Conservation (phyloP, 371 early-diverging fungal genomes). For the Dichotomocladium elegans region DNA sequence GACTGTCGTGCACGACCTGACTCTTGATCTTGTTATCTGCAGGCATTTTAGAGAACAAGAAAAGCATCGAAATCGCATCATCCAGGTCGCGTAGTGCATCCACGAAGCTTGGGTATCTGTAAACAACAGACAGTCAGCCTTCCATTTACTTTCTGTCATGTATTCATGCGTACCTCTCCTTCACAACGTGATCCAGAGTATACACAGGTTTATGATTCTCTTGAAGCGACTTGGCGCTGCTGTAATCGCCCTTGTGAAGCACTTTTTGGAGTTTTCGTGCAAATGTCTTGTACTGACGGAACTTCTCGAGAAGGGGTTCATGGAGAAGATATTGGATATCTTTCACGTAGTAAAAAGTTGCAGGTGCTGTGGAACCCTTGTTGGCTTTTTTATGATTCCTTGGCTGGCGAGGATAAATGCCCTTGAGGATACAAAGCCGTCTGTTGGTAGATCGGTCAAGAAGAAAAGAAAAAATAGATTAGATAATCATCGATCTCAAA, state of each 20-base stretch:
- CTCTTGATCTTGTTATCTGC: constrained; percentile 66
- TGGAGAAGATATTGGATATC: constrained; percentile 93
- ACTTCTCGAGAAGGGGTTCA: constrained; percentile 87
- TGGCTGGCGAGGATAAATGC: constrained; percentile 97
- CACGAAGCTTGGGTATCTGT: constrained; percentile 87
- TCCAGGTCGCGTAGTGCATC: constrained; percentile 96
- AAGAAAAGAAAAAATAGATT: neutral
- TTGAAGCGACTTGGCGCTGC: constrained; percentile 69
- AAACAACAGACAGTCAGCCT: neutral
- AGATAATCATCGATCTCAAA: neutral
- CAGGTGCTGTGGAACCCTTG: constrained; percentile 85
- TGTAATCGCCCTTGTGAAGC: constrained; percentile 74
- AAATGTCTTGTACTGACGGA: constrained; percentile 89
- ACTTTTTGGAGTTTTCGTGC: constrained; percentile 82
- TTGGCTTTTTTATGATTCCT: constrained; percentile 91
- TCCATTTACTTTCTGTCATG: neutral
- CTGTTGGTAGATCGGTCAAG: constrained; percentile 32
- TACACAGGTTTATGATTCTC: constrained; percentile 76
- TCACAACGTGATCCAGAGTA: constrained; percentile 88
- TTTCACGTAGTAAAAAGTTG: constrained; percentile 92
- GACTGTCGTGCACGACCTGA: constrained; percentile 69
- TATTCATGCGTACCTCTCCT: constrained; percentile 66
- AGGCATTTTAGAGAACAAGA: constrained; percentile 88
- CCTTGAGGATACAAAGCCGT: constrained; percentile 97
- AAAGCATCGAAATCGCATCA: constrained; percentile 93